phyloP scores from a whole-genome alignment of 257 asterid genomes.

The Nicotiana benthamiana region DNA sequence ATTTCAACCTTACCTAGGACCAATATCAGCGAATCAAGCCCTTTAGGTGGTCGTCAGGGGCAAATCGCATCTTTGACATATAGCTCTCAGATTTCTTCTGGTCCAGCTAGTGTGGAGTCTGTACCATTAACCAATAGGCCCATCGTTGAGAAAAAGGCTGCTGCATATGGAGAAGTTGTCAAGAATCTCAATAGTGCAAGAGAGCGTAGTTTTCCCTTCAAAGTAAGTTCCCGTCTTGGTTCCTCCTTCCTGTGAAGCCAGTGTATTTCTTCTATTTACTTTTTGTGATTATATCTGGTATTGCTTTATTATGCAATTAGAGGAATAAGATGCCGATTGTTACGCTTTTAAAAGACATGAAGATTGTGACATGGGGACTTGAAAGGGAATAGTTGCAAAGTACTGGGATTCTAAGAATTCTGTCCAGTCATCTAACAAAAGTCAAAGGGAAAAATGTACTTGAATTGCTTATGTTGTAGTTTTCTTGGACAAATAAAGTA shows the following conservation, averaged over 20 bases:
- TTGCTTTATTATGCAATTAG: not conserved
- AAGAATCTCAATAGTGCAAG: constrained; percentile 78
- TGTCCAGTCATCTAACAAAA: not conserved
- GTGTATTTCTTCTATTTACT: not conserved
- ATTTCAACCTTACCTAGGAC: constrained; percentile 80
- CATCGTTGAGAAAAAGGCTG: constrained; percentile 65
- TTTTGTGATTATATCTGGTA: not conserved
- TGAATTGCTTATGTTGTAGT: not conserved
- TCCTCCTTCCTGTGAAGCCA: not conserved
- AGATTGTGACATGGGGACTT: not conserved
- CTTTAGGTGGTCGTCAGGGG: constrained; percentile 48
- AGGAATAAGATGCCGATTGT: not conserved
- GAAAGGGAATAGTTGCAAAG: not conserved
- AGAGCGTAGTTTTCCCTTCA: constrained; percentile 63
- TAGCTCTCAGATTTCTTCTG: constrained; percentile 51
- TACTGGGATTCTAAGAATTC: not conserved
- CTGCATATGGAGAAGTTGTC: constrained; percentile 74
- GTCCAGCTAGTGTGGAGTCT: constrained; percentile 48
- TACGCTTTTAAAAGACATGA: not conserved
- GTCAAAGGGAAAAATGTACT: not conserved
- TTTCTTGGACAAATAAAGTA: not conserved
- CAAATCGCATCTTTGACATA: constrained; percentile 55
- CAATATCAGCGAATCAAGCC: constrained; percentile 39
- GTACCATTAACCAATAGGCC: constrained; percentile 54
- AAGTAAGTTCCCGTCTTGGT: constrained; percentile 35